phyloP scores from a whole-genome alignment of 2,329 filamentous ascomycete genomes.

The Neopestalotiopsis sp. region DNA sequence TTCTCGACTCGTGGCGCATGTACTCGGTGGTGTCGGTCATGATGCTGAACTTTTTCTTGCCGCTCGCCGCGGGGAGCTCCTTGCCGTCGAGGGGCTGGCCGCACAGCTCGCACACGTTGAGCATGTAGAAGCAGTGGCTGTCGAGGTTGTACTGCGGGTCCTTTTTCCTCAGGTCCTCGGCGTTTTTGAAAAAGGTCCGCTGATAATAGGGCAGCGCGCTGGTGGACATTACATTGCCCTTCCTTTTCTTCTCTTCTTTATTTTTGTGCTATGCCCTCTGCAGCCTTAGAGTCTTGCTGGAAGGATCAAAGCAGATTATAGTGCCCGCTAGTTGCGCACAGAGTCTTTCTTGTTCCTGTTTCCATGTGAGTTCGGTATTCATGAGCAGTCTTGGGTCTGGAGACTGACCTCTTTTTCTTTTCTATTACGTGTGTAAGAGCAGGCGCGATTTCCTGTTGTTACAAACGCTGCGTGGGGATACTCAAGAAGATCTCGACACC shows the following conservation, averaged over 20 bases:
- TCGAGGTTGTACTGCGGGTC: conserved; percentile 13
- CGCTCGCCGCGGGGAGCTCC: not conserved
- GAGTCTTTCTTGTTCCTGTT: too few relatives aligned
- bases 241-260: not conserved
- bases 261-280: too few relatives aligned
- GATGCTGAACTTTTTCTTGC: conserved; percentile 15
- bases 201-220: conserved; percentile 17
- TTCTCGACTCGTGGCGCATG: conserved; percentile 7
- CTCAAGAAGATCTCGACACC: too few relatives aligned
- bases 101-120: conserved; percentile 18
- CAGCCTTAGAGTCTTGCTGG: too few relatives aligned
- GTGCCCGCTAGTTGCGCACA: too few relatives aligned
- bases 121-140: conserved; percentile 16
- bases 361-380: not conserved
- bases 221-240: conserved; percentile 8
- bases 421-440: not conserved
- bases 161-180: conserved; percentile 9
- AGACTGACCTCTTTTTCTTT: not conserved
- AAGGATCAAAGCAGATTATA: too few relatives aligned
- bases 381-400: not conserved
- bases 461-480: too few relatives aligned
- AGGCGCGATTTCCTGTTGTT: too few relatives aligned
- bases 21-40: conserved; percentile 17
- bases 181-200: conserved; percentile 7
- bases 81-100: conserved; percentile 7